These are phyloP conservation scores for Ogataea henricii DNA, from an alignment of 805 yeast species.

Conservation along the genomic window DNA sequence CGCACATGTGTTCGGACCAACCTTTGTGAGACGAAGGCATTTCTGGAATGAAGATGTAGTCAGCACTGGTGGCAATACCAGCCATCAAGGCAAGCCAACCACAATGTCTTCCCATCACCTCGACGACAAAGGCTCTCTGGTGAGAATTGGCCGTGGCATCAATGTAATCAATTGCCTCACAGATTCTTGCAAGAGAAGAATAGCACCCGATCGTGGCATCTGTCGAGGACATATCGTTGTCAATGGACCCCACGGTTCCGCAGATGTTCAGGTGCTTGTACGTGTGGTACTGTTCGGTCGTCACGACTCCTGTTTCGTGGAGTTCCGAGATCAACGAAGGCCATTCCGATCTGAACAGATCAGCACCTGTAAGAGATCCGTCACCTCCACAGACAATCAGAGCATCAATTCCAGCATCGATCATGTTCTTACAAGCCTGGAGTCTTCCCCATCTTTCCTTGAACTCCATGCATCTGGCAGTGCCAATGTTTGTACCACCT, in stretches of 20 bases:
- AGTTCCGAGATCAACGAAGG: constrained; percentile 67
- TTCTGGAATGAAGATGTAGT: constrained; percentile 79
- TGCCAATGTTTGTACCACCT: constrained; percentile 81
- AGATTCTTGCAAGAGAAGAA: constrained; percentile 74
- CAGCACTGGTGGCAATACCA: constrained; percentile 80
- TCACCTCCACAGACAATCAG: constrained; percentile 83
- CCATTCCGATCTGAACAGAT: constrained; percentile 75
- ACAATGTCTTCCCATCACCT: constrained; percentile 89
- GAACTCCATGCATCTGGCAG: constrained; percentile 72
- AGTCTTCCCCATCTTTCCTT: constrained; percentile 67
- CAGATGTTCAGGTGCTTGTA: constrained; percentile 64
- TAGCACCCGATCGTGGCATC: constrained; percentile 83
- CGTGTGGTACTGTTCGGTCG: constrained; percentile 46
- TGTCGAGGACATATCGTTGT: constrained; percentile 82
- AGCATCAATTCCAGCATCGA: constrained; percentile 73
- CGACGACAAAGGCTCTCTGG: constrained; percentile 80
- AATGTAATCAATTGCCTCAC: constrained; percentile 75
- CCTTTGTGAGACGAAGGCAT: constrained; percentile 62
- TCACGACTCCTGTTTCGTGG: constrained; percentile 44
- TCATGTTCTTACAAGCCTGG: constrained; percentile 63
- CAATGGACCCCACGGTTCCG: constrained; percentile 82
- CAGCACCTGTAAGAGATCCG: constrained; percentile 83
- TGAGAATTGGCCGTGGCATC: constrained; percentile 85
- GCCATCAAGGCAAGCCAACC: constrained; percentile 87
- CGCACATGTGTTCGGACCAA: constrained; percentile 71